These are phyloP conservation scores for Poa pratensis DNA, from an alignment of 176 grass and related monocot genomes.

Conservation along the genomic window DNA sequence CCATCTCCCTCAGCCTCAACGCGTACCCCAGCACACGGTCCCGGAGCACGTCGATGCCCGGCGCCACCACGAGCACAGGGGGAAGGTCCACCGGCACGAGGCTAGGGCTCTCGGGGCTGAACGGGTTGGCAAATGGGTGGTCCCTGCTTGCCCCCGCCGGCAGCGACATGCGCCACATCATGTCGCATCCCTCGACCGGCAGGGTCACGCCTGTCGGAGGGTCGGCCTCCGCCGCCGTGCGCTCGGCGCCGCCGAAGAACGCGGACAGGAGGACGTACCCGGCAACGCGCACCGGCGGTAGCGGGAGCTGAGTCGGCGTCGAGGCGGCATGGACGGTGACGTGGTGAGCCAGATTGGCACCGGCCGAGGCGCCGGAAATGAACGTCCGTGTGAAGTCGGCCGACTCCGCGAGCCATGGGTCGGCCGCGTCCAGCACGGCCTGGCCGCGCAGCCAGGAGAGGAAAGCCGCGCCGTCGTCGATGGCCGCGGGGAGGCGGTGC, in stretches of 20 bases:
- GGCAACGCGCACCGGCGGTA: conserved; percentile 2
- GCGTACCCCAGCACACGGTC: conserved; percentile 60
- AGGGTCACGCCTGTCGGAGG: conserved; percentile 42
- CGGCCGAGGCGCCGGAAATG: conserved; percentile 24
- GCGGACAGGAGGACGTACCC: conserved; percentile 53
- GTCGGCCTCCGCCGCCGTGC: conserved; percentile 44
- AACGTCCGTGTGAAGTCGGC: conserved; percentile 36
- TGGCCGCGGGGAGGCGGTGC: conserved; percentile 57
- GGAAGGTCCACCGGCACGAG: conserved; percentile 39
- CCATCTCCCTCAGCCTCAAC: conserved; percentile 48
- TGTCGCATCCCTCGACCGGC: conserved; percentile 45
- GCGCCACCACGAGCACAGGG: conserved; percentile 43
- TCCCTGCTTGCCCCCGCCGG: conserved; percentile 53
- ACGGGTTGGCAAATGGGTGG: conserved; percentile 65
- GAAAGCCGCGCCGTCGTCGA: conserved; percentile 56
- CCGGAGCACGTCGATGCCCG: too few species aligned
- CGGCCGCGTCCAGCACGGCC: not conserved
- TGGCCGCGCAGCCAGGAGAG: conserved; percentile 45
- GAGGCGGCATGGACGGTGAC: not conserved
- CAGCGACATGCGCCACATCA: conserved; percentile 63
- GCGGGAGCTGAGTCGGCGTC: not conserved
- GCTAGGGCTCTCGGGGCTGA: conserved; percentile 41
- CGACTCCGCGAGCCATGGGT: conserved; percentile 42
- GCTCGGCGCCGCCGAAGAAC: conserved; percentile 49
- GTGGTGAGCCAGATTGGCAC: conserved; percentile 41